A percentile compares a stretch with the other conserved stretches of the same genome.
Conservation (phyloP, 2,329 filamentous ascomycete species). For the Colletotrichum tropicale region DNA sequence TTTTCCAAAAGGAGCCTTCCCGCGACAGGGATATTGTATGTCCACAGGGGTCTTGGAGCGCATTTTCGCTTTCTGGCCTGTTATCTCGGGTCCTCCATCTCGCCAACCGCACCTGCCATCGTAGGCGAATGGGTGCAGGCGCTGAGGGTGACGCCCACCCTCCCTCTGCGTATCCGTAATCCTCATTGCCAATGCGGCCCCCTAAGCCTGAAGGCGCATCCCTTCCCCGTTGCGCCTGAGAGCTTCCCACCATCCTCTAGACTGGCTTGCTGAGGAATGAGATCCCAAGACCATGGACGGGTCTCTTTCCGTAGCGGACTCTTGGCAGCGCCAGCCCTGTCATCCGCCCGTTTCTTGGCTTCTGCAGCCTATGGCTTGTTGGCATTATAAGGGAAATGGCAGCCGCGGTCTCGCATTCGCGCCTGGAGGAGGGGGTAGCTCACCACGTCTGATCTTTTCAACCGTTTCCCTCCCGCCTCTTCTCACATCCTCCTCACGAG, state of each 20-base stretch:
- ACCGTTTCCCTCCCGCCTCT: background rate
- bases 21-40: background rate
- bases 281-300: slow-evolving; percentile 10
- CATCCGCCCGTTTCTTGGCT: slow-evolving; percentile 13
- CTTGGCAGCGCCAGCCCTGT: slow-evolving; percentile 19
- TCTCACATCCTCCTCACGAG: background rate
- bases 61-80: slow-evolving; percentile 8
- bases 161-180: background rate
- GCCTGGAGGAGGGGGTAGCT: background rate
- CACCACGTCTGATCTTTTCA: background rate
- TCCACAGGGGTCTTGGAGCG: background rate
- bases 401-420: slow-evolving; percentile 2
- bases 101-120: background rate
- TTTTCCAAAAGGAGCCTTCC: background rate
- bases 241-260: background rate
- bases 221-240: background rate
- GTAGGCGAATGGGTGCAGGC: background rate
- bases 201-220: background rate
- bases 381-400: slow-evolving; percentile 16
- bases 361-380: background rate
- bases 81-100: background rate
- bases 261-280: slow-evolving; percentile 2
- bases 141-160: background rate
- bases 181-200: background rate
- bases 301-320: slow-evolving; percentile 11